Evolutionary conservation across 1,284 basidiomycete genomes (phyloP).

Genomic region (Boletus albobrunnescens): DNA sequence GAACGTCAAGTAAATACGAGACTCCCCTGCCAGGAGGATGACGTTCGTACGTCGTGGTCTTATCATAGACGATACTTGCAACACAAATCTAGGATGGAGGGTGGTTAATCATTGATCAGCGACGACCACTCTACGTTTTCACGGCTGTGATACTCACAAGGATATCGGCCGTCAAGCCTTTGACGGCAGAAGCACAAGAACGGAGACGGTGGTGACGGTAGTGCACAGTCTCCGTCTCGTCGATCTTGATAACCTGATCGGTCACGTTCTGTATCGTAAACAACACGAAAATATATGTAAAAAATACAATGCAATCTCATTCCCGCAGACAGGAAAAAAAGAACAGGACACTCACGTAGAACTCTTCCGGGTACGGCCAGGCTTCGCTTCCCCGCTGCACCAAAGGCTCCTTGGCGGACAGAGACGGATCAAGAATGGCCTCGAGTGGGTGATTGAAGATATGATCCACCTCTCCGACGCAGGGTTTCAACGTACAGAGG

Average conservation of each 20-base stretch:
- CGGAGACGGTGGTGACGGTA: conserved; percentile 79
- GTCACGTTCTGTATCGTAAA: conserved; percentile 40
- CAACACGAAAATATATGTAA: not conserved
- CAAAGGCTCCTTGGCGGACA: conserved; percentile 46
- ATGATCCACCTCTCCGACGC: conserved; percentile 65
- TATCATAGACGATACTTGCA: conserved; percentile 55
- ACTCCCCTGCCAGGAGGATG: conserved; percentile 39
- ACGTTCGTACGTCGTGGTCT: conserved; percentile 44
- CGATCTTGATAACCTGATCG: conserved; percentile 44
- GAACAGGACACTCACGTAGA: conserved; percentile 50
- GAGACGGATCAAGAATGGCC: conserved; percentile 58
- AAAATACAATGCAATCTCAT: not conserved
- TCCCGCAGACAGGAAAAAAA: not conserved
- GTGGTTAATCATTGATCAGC: no score
- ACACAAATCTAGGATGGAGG: conserved; percentile 64
- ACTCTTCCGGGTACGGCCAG: conserved; percentile 72
- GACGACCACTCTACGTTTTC: no score
- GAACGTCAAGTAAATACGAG: conserved; percentile 22
- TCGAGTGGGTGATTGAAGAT: conserved; percentile 80
- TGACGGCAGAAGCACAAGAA: conserved; percentile 70
- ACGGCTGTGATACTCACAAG: conserved; percentile 44
- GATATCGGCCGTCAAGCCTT: conserved; percentile 80
- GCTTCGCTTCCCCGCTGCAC: conserved; percentile 58
- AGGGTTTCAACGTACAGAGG: conserved; percentile 50
- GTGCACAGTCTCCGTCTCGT: conserved; percentile 42